A percentile compares a stretch with the other conserved stretches of the same genome.
These are phyloP conservation scores for sunflower (Helianthus annuus) DNA, from an alignment of 129 eudicot species.

Conservation along the genomic window HanXRQr2.0-SUNRISE NC_035441.2:184148495-184148994, in stretches of 20 bases:
- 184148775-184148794: background rate
- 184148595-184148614: constrained; percentile 5
- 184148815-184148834: constrained; percentile 16
- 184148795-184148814: constrained; percentile 29
- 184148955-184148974: constrained; percentile 6
- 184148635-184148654: constrained; percentile 40
- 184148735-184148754: background rate
- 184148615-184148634: constrained; percentile 26
- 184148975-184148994: background rate
- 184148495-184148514: constrained; percentile 22
- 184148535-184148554: constrained; percentile 19
- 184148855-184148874: constrained; percentile 1
- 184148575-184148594: background rate
- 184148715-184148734: constrained; percentile 11
- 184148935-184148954: background rate
- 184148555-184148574: constrained; percentile 21
- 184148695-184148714: constrained; percentile 25
- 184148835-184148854: constrained; percentile 7
- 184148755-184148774: no score
- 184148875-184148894: background rate
- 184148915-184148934: background rate
- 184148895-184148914: background rate
- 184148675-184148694: constrained; percentile 48
- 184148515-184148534: constrained; percentile 16
- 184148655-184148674: constrained; percentile 37